Conservation (phyloP, 257 asterid species). For the Capsicum chinense region DNA sequence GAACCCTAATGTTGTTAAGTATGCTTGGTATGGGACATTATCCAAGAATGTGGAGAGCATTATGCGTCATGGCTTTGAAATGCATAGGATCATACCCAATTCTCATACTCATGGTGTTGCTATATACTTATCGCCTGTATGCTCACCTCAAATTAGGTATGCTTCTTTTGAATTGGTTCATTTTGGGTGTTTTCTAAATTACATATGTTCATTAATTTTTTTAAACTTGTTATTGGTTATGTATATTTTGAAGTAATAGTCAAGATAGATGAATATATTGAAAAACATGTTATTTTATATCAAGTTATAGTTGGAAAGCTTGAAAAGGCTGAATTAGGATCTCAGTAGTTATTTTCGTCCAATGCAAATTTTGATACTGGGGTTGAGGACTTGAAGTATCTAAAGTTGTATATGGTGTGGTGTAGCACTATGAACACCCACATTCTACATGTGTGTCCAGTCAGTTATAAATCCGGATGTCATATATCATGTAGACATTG, state of each 20-base stretch:
- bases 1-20: slow-evolving; percentile 45
- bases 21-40: slow-evolving; percentile 76
- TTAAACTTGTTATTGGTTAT: slow-evolving; percentile 27
- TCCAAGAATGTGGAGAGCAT: slow-evolving; percentile 57
- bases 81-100: slow-evolving; percentile 36
- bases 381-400: slow-evolving; percentile 60
- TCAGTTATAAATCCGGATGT: slow-evolving; percentile 62
- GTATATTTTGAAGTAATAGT: slow-evolving; percentile 52
- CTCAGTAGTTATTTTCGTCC: slow-evolving; percentile 59
- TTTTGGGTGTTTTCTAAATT: slow-evolving; percentile 7
- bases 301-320: slow-evolving; percentile 59
- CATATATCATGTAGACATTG: slow-evolving; percentile 29
- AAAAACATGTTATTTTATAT: slow-evolving; percentile 66
- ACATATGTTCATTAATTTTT: neutral
- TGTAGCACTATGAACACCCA: slow-evolving; percentile 59
- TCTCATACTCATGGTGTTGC: slow-evolving; percentile 53
- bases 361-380: slow-evolving; percentile 75
- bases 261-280: slow-evolving; percentile 62
- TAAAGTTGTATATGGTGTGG: slow-evolving; percentile 73
- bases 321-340: slow-evolving; percentile 53
- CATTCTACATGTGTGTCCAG: slow-evolving; percentile 53
- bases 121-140: slow-evolving; percentile 54
- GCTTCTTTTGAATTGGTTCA: neutral
- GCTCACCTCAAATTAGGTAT: slow-evolving; percentile 56
- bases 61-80: slow-evolving; percentile 59